Evolutionary conservation across 2,329 filamentous ascomycete genomes (phyloP), one percentile per base, ranked within the genome.

Genomic region (Stromatinia cepivora): DNA sequence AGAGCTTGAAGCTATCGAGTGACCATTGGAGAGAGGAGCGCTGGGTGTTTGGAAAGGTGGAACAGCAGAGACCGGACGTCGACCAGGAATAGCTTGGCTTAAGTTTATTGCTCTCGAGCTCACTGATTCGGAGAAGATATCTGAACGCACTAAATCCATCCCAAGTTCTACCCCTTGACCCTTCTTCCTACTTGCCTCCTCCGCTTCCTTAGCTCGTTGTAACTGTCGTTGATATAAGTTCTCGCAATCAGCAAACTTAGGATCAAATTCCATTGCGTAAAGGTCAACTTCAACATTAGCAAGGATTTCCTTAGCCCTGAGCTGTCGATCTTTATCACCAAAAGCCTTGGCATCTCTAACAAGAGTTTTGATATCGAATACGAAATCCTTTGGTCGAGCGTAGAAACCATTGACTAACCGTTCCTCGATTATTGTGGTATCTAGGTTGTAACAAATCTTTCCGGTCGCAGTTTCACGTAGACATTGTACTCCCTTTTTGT

Each of bases 331-430:
- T 75, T 90, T 88, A 76, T 98, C 94, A n/a, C 91, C 92, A 70
- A 89, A 86, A 15, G 88, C 89, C 77, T 89, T 92, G 15, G 94
- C 90, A 80, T 99, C 95, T 78, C 92, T 94, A 31, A 90, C 90
- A 7, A 99, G 82, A 48, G 90, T 87, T 78, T 90, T 92, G 76
- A 98, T 92, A 78, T 99, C 95, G 53, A 89, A 89, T 64, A 97
- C 81, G 77, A 97, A 99, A 78, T 97, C 94, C 75, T 90, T 90
- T 0, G 94, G 92, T 15, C 94, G 88, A 75, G 93, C 92, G 80
- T 99, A 99, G 80, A 93, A 99, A 7, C 95, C 95, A 78, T 99
- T 98, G 6, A 93, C 96, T 46, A 99, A 84, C n/a, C 95, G 90
- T 78, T 97, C 93, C 81, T 99, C 95, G 66, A 99, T 97, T 0